Evolutionary conservation across 2,329 filamentous ascomycete species (phyloP).

Genomic region (Salinomyces thailandicus): DNA sequence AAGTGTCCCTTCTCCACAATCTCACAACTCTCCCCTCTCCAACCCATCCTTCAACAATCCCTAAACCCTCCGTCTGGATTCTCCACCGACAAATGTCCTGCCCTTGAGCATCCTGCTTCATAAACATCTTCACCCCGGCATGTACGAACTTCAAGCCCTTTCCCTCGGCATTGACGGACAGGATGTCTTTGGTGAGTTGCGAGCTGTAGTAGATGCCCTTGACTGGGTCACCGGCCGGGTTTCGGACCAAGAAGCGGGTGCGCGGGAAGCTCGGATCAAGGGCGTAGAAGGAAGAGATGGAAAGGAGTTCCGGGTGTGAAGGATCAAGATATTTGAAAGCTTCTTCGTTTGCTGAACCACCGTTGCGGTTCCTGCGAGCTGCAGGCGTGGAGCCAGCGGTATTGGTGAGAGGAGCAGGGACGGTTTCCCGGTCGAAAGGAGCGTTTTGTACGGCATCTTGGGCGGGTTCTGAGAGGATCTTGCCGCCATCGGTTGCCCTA

Average conservation of each 20-base stretch:
- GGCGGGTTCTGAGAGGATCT: constrained; percentile 8
- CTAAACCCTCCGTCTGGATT: constrained; percentile 88
- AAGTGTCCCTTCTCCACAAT: constrained; percentile 65
- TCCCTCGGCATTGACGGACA: constrained; percentile 69
- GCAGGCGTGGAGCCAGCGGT: constrained; percentile 5
- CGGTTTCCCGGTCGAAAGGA: constrained; percentile 16
- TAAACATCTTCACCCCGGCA: constrained; percentile 96
- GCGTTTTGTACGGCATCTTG: constrained; percentile 16
- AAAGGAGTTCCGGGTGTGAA: constrained; percentile 63
- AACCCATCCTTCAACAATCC: constrained; percentile 83
- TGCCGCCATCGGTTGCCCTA: constrained; percentile 4
- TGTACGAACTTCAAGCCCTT: constrained; percentile 92
- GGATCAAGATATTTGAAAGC: constrained; percentile 82
- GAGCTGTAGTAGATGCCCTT: constrained; percentile 98
- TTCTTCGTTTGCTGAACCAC: constrained; percentile 59
- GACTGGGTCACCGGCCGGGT: constrained; percentile 73
- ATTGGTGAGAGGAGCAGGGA: constrained; percentile 3
- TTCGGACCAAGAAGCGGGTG: constrained; percentile 92
- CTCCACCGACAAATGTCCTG: constrained; percentile 85
- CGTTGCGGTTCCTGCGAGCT: constrained; percentile 9
- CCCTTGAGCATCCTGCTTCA: constrained; percentile 88
- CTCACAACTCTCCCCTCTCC: constrained; percentile 65
- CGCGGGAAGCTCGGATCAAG: constrained; percentile 75
- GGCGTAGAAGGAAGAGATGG: constrained; percentile 75
- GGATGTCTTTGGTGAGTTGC: constrained; percentile 70